Evolutionary conservation across 1,284 basidiomycete species (phyloP), one percentile per base, ranked within the genome.

Genomic region (Boletus putidus): DNA sequence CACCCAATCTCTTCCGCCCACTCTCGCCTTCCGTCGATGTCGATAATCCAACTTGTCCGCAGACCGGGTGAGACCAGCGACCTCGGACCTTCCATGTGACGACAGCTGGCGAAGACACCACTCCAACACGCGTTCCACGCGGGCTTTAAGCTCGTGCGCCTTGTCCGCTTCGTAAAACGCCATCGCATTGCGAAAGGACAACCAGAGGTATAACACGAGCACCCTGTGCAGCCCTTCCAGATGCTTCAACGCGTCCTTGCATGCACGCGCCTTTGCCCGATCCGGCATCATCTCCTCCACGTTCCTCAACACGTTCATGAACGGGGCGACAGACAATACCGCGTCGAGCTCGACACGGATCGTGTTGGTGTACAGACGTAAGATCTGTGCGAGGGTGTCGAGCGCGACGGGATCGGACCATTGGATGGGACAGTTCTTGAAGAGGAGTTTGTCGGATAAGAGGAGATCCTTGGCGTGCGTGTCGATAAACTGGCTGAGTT

Each of bases 171-270:
- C 82, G 20, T 83, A 77, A 72, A 92, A 98, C 15, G 86, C 81
- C 48, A 94, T 78, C 1, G 86, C 82, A 50, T 87, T 82, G n/a
- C 96, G 86, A 74, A 86, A 89, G 25, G 82, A 81, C 58, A 97
- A 80, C 96, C 96, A 99, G 54, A 94, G 78, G 73, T 98, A 98
- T 21, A 91, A 67, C 20, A 91, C 86, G 29, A 96, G 71, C n/a
- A 85, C 76, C 66, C 91, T 89, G 75, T 98, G 96, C 55, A 95
- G 75, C 4, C 82, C 80, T 74, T 98, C 96, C 39, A 98, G 78
- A n/a, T 73, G 67, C 50, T 67, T 63, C 51, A 87, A 71, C 11
- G 75, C 70, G 0, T 72, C 66, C 44, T 68, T 65, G 43, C 63
- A 62, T 55, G 29, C 45, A 12, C 21, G 49, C n/a, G 62, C 37